Evolutionary conservation across 345 rosid genomes (phyloP).

Genomic region (Arabidopsis thaliana): DNA sequence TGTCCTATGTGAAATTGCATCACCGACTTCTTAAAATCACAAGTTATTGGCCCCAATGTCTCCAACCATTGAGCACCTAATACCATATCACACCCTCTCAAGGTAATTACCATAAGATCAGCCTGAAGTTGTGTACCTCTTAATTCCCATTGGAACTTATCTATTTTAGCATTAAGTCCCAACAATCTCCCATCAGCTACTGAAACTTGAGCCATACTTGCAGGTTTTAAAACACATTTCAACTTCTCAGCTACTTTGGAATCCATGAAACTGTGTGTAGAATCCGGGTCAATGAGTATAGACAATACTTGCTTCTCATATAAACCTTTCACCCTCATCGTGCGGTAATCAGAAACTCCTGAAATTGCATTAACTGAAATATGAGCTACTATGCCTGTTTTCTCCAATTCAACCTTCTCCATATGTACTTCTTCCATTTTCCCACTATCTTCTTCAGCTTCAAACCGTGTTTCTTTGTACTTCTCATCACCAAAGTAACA

Average conservation of each 20-base stretch:
- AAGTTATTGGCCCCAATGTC: neutral
- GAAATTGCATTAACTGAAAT: neutral
- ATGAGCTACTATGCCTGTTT: too few relatives aligned
- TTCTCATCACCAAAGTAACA: too few relatives aligned
- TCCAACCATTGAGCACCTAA: neutral
- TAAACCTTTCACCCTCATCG: neutral
- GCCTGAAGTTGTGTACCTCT: neutral
- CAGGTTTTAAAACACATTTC: neutral
- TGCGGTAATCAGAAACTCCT: neutral
- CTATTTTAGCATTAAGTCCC: too few relatives aligned
- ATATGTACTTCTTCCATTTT: too few relatives aligned
- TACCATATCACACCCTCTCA: neutral
- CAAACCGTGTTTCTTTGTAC: too few relatives aligned
- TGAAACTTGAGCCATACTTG: neutral
- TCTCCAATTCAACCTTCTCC: too few relatives aligned
- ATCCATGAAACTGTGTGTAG: neutral
- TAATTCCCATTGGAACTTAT: too few relatives aligned
- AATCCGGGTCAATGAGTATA: neutral
- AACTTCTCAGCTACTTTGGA: neutral
- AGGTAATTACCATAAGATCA: neutral
- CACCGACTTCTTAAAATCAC: neutral
- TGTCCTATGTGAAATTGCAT: neutral
- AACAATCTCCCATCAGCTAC: neutral
- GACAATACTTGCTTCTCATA: too few relatives aligned
- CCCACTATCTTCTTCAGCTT: too few relatives aligned